Percentiles rank a stretch among this genome's conserved stretches.
phyloP scores from a whole-genome alignment of 768 basidiomycete genomes.

The Tylopilus sp. region DNA sequence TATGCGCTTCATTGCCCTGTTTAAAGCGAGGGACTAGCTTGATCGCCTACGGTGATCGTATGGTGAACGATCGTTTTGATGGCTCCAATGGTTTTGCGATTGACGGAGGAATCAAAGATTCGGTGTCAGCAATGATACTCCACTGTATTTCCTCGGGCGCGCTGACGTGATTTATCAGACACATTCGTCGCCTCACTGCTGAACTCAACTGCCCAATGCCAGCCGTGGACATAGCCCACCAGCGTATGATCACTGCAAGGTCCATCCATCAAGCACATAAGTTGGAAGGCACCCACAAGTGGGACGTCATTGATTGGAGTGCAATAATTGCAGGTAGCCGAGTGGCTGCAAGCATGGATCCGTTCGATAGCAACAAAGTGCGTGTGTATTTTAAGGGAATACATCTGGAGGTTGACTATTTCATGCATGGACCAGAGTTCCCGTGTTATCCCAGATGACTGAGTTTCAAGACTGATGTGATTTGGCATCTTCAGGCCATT shows the following conservation, averaged over 20 bases:
- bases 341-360: slow-evolving; percentile 65
- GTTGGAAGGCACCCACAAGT: slow-evolving; percentile 43
- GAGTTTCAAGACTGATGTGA: neutral
- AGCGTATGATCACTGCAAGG: slow-evolving; percentile 75
- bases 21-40: slow-evolving; percentile 34
- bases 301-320: slow-evolving; percentile 78
- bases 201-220: slow-evolving; percentile 71
- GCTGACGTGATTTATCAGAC: slow-evolving; percentile 33
- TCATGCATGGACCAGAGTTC: slow-evolving; percentile 9
- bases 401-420: neutral
- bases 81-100: slow-evolving; percentile 72
- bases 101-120: slow-evolving; percentile 87
- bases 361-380: slow-evolving; percentile 37
- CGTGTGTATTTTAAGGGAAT: slow-evolving; percentile 1
- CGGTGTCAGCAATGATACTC: slow-evolving; percentile 41
- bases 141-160: neutral
- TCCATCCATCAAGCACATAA: slow-evolving; percentile 56
- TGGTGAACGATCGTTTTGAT: slow-evolving; percentile 72
- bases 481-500: too few species aligned
- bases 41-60: slow-evolving; percentile 59
- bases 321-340: slow-evolving; percentile 74
- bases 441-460: slow-evolving; percentile 23
- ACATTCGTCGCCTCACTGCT: slow-evolving; percentile 66
- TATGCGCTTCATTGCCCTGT: neutral
- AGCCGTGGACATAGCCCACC: slow-evolving; percentile 64